A percentile compares a stretch with the other conserved stretches of the same genome.
phyloP scores from a whole-genome alignment of 208 protist species.

The Trypanosoma vivax region DNA sequence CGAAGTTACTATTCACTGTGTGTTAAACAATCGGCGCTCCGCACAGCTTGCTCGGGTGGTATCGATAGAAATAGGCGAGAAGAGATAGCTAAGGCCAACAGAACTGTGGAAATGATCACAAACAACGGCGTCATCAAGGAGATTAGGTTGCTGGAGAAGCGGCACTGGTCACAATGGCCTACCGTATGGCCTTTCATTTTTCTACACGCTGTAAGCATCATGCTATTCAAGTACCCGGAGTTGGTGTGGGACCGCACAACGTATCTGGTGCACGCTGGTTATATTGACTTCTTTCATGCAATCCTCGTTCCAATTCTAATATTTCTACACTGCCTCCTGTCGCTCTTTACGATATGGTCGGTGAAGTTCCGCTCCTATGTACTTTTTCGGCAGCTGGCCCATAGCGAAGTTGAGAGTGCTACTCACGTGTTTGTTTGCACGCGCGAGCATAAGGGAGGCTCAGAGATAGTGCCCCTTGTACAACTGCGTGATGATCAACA shows the following conservation, averaged over 20 bases:
- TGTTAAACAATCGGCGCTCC: too few species aligned
- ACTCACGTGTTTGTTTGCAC: slow-evolving; percentile 76
- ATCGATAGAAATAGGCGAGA: too few species aligned
- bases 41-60: too few species aligned
- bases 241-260: slow-evolving; percentile 80
- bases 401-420: slow-evolving; percentile 34
- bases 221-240: slow-evolving; percentile 73
- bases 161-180: slow-evolving; percentile 72
- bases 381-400: slow-evolving; percentile 43
- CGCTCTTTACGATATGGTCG: slow-evolving; percentile 88
- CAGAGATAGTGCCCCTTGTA: slow-evolving; percentile 74
- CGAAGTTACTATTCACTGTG: too few species aligned
- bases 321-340: slow-evolving; percentile 80
- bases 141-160: slow-evolving; percentile 47
- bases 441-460: slow-evolving; percentile 73
- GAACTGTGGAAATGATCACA: slow-evolving; percentile 34
- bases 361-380: slow-evolving; percentile 70
- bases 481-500: slow-evolving; percentile 38
- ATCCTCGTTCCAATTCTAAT: slow-evolving; percentile 70
- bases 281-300: slow-evolving; percentile 90
- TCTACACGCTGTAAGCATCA: slow-evolving; percentile 53
- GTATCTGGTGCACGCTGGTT: slow-evolving; percentile 80
- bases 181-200: slow-evolving; percentile 81
- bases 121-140: slow-evolving; percentile 71
- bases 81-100: too few species aligned